These are phyloP conservation scores for Streptanthus diversifolius DNA, from an alignment of 345 rosid species.

Conservation along the genomic window DNA sequence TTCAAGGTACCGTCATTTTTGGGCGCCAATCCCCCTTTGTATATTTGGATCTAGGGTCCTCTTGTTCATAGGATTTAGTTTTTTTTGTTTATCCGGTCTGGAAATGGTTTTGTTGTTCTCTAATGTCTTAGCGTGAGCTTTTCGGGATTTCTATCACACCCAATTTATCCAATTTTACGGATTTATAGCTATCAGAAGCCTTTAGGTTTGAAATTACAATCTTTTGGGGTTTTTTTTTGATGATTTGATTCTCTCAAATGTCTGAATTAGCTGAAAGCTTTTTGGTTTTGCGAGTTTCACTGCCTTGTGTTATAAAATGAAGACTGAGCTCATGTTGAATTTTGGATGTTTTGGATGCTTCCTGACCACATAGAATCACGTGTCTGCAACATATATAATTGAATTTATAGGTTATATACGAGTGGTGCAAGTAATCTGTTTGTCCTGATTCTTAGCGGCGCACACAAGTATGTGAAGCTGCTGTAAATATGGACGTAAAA, in stretches of 20 bases:
- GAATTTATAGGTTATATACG: not conserved
- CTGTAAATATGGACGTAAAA: constrained; percentile 37
- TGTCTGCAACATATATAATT: not conserved
- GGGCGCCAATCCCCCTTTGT: not conserved
- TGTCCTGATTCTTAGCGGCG: constrained; percentile 44
- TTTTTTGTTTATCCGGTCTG: not conserved
- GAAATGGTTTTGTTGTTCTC: constrained; percentile 2
- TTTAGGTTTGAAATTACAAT: not conserved
- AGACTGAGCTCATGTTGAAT: not conserved
- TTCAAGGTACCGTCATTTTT: constrained; percentile 38
- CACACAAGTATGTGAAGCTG: constrained; percentile 33
- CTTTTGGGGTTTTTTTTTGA: not conserved
- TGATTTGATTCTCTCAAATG: not conserved
- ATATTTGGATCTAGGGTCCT: constrained; percentile 44
- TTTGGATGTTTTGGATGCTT: not conserved
- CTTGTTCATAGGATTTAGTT: not conserved
- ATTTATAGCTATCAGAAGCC: not conserved
- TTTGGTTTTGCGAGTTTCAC: not conserved
- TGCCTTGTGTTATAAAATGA: not conserved
- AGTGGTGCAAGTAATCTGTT: not conserved
- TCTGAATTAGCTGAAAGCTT: not conserved
- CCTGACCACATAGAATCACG: not conserved
- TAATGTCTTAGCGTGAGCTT: constrained; percentile 5
- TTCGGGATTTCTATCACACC: not conserved
- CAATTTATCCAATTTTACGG: not conserved